Evolutionary conservation across 1,284 basidiomycete genomes (phyloP).

Genomic region (Malassezia globosa): DNA sequence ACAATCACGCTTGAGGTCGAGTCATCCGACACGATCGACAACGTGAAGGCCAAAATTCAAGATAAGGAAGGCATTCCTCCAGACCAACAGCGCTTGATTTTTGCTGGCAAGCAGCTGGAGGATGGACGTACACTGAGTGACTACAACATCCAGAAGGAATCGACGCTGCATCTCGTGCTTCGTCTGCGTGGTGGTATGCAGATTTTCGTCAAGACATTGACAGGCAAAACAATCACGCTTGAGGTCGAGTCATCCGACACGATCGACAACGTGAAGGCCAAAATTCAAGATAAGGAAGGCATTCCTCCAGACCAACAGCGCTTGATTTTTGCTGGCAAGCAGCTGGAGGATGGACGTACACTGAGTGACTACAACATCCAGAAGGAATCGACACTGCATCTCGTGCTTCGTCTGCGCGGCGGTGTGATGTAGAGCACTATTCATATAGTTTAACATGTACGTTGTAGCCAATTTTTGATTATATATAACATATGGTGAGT

Average conservation of each 20-base stretch:
- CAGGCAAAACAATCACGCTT: slow-evolving; percentile 48
- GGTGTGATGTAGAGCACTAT: too few species aligned
- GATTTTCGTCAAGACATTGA: slow-evolving; percentile 46
- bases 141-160: slow-evolving; percentile 48
- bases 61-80: slow-evolving; percentile 48
- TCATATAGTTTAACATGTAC: too few species aligned
- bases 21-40: slow-evolving; percentile 55
- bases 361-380: slow-evolving; percentile 49
- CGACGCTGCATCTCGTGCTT: slow-evolving; percentile 38
- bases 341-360: slow-evolving; percentile 50
- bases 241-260: slow-evolving; percentile 50
- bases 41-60: slow-evolving; percentile 52
- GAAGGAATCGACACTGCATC: slow-evolving; percentile 42
- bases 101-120: slow-evolving; percentile 50
- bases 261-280: slow-evolving; percentile 56
- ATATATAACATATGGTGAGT: background rate
- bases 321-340: slow-evolving; percentile 49
- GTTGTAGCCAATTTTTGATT: background rate
- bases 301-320: slow-evolving; percentile 45
- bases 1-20: slow-evolving; percentile 90
- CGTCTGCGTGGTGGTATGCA: slow-evolving; percentile 40
- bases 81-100: slow-evolving; percentile 50
- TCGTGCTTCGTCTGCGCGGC: slow-evolving; percentile 41
- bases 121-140: slow-evolving; percentile 50
- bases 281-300: slow-evolving; percentile 46